Base-by-base conservation (phyloP, 352 stramenopile species). In the Globisporangium spinosum region DNA sequence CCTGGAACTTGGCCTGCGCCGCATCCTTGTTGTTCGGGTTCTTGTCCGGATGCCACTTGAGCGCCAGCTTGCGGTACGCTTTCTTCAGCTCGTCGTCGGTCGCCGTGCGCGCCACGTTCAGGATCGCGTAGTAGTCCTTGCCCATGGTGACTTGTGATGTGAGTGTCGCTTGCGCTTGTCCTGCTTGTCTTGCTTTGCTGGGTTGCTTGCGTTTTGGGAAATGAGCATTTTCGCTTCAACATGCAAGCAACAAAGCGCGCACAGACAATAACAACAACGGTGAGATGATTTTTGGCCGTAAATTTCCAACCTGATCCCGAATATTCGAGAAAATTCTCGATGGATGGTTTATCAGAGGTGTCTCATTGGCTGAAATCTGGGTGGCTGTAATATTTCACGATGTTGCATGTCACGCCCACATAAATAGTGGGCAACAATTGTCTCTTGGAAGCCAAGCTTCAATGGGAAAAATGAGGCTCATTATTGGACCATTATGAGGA, bases 41-140 rank as follows among this genome's bases (percentile, higher is more conserved):
- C 80, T 97, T 97, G 80, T 98, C 92, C 10, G 92, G 92, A 65
- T 98, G 92, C 85, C 89, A 95, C 77, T 97, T 97, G 60, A 97
- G 76, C 54, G 91, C 90, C 67, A 97, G 73, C 71, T 96, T 97
- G 35, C 89, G 79, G 68, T 97, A 97, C 25, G 85, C 87, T 69
- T 93, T 93, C 71, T 90, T 89, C 32, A 94, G 75, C 64, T 93
- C 87, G 17, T 92, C 87, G 67, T 96, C 86, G 17, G 73, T 80
- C 15, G 88, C 86, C 58, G 77, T 81, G 54, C 82, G 83, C 49
- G 73, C 61, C 25, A 96, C 88, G 67, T 81, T 84, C 27, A 96
- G 75, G 23, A 85, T 83, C 54, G 80, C 77, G 76, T 96, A 96
- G 75, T 96, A 96, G 77, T 96, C 86, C 38, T 90, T 93, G 58